Percentiles rank a stretch among this genome's conserved stretches.
These are phyloP conservation scores for Russula griseocarnosa DNA, from an alignment of 768 basidiomycete species.

Conservation along the genomic window DNA sequence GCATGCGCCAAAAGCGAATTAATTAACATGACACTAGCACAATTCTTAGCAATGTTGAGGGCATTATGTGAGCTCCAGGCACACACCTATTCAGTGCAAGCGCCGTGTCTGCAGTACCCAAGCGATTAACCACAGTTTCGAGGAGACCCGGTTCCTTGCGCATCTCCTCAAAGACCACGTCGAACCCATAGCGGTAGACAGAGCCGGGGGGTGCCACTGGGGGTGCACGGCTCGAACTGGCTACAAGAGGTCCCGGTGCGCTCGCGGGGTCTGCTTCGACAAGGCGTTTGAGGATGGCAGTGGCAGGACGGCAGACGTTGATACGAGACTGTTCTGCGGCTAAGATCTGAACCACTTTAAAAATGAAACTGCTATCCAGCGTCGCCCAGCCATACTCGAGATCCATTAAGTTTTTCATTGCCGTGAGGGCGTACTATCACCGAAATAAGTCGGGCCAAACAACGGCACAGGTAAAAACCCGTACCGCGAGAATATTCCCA, in stretches of 20 bases:
- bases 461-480: conserved; percentile 29
- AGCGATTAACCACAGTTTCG: conserved; percentile 75
- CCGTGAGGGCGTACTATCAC: conserved; percentile 72
- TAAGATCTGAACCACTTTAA: conserved; percentile 71
- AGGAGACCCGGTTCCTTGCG: conserved; percentile 62
- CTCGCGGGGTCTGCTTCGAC: conserved; percentile 80
- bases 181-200: conserved; percentile 80
- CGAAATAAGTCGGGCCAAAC: not conserved
- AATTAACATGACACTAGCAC: conserved; percentile 77
- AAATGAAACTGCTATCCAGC: conserved; percentile 70
- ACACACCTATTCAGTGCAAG: conserved; percentile 78
- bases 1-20: conserved; percentile 80
- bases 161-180: conserved; percentile 79
- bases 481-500: conserved; percentile 83
- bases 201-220: conserved; percentile 60
- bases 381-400: conserved; percentile 76
- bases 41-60: conserved; percentile 24
- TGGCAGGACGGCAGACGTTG: conserved; percentile 90
- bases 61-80: conserved; percentile 11
- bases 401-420: conserved; percentile 87
- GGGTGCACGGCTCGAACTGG: conserved; percentile 57
- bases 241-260: conserved; percentile 53
- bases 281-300: conserved; percentile 82
- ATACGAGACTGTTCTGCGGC: conserved; percentile 71
- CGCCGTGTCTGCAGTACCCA: conserved; percentile 78